Percentiles rank a stretch among this genome's conserved stretches.
phyloP scores from a whole-genome alignment of 2,329 filamentous ascomycete species.

The Stachybotrys chartarum region DNA sequence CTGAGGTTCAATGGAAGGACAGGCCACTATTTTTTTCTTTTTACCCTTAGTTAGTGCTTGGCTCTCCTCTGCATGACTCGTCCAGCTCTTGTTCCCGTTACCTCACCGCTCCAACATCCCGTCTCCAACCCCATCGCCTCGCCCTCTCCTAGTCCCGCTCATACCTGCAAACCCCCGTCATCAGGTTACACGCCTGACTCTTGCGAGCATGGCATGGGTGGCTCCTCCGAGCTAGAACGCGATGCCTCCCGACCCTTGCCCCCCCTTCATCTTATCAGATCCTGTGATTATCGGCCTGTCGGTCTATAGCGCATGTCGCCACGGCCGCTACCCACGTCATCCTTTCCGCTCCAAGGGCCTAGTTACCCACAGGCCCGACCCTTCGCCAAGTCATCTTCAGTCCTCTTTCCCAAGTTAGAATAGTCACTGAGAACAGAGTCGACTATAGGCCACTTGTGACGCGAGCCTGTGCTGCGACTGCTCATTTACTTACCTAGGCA shows the following conservation, averaged over 20 bases:
- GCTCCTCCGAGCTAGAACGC: neutral
- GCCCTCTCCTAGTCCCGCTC: neutral
- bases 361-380: too few species aligned
- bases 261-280: conserved; percentile 44
- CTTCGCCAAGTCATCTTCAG: neutral
- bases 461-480: neutral
- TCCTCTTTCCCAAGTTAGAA: neutral
- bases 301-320: neutral
- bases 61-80: neutral
- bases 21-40: too few species aligned
- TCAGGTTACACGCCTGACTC: neutral
- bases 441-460: neutral
- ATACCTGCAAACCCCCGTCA: neutral
- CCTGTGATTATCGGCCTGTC: conserved; percentile 35
- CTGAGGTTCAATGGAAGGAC: too few species aligned
- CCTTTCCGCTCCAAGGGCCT: neutral
- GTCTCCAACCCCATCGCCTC: too few species aligned
- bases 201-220: neutral
- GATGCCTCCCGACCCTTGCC: neutral
- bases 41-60: too few species aligned
- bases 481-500: neutral
- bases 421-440: neutral
- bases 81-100: neutral
- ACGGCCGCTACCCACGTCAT: conserved; percentile 8
- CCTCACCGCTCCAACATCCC: neutral